These are phyloP conservation scores for Ophiostoma australiae DNA, from an alignment of 2,329 filamentous ascomycete species.

Conservation along the genomic window DNA sequence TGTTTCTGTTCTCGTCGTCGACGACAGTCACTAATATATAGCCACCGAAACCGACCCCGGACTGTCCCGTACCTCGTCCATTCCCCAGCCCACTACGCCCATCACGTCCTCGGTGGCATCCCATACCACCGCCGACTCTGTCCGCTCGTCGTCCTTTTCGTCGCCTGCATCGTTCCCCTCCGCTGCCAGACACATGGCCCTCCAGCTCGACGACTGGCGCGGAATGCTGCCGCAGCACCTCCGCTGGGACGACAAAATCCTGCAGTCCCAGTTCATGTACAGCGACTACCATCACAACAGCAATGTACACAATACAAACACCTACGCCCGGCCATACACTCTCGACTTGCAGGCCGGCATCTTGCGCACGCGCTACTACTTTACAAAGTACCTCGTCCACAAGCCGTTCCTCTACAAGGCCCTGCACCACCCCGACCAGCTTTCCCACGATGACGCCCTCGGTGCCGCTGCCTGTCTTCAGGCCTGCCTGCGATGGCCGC, in stretches of 20 bases:
- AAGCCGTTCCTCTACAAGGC: slow-evolving; percentile 57
- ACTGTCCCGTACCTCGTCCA: neutral
- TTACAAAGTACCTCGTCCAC: slow-evolving; percentile 54
- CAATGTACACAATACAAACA: neutral
- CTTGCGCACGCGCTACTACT: slow-evolving; percentile 55
- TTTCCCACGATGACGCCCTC: slow-evolving; percentile 50
- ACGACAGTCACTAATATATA: neutral
- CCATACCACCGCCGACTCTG: neutral
- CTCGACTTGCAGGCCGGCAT: slow-evolving; percentile 54
- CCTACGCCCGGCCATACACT: slow-evolving; percentile 35
- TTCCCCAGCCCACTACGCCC: slow-evolving; percentile 25
- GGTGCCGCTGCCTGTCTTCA: slow-evolving; percentile 54
- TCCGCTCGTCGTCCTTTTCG: slow-evolving; percentile 34
- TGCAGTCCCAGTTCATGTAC: slow-evolving; percentile 35
- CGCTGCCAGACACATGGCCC: slow-evolving; percentile 36
- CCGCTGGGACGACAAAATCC: slow-evolving; percentile 53
- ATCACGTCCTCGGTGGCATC: neutral
- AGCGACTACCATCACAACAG: neutral
- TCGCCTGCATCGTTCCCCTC: slow-evolving; percentile 38
- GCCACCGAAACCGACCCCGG: neutral
- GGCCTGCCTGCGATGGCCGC: slow-evolving; percentile 55
- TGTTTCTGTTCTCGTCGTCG: neutral
- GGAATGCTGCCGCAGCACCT: slow-evolving; percentile 49
- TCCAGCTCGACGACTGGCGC: slow-evolving; percentile 55
- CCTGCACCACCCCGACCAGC: slow-evolving; percentile 50